Evolutionary conservation across 441 rosid species (phyloP), one percentile per base, ranked within the genome.

Genomic region (Omphalea diandra): DNA sequence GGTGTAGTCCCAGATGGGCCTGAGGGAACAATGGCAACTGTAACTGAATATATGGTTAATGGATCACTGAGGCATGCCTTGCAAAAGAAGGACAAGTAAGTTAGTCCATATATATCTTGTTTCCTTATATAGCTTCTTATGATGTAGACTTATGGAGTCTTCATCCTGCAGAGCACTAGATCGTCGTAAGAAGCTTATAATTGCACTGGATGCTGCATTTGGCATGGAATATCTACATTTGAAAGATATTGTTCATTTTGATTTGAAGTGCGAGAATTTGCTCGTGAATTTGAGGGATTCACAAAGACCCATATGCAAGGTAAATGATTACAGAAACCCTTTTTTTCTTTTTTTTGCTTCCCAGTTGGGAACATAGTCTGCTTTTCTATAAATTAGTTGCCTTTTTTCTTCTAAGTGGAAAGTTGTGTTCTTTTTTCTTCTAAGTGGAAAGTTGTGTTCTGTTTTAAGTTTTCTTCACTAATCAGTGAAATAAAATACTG

Each of bases 1-100:
- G 99, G 99, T 36, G 97, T 95, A 47, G 99, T 95, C 61, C 94
- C 88, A 66, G 97, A 95, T 76, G 99, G 99, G 46, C 98, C 99
- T 35, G 98, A 89, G 31, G 97, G 94, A 55, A 93, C 98, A 71
- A 79, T 93, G 81, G 97, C 97, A 49, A 95, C 99, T 2, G 97
- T 95, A 68, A 82, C 98, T 24, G 98, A 95, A 72, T 95, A 79
- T 78, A 90, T 95, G 98, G 97, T 95, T 73, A 89, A 95, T 83
- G 99, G 99, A 68, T 95, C 99, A 73, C 83, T 95, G 59, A 89
- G 99, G 81, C 90, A 83, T 77, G 99, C 87, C 77, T 78, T 95
- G 64, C 92, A 87, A 54, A 84, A 91, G 81, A 93, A 88, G 76
- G 99, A 91, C 29, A 89, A 88, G 99, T 95, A 75, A 80, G 70